Base-by-base conservation (phyloP, 2,329 filamentous ascomycete genomes). In the Biscogniauxia marginata region DNA sequence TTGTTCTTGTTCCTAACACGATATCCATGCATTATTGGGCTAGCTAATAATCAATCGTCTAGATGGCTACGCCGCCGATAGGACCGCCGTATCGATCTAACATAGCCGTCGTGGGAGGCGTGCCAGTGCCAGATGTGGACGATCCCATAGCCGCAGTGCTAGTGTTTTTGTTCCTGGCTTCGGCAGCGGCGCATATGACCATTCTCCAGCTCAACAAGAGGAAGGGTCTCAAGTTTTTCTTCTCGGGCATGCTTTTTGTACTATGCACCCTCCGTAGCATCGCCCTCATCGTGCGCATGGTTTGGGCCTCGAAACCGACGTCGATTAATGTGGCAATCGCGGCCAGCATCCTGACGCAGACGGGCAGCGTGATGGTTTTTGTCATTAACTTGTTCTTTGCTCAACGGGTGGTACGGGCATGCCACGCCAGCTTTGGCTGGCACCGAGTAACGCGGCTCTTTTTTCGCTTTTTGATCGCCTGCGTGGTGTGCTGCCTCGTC, bases 331-430 rank as follows among this genome's bases (percentile, higher is more conserved):
- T 84, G 54, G 77, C 75, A 65, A 80, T 85, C 57, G 84, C 87
- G 7, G 84, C 89, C 3, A 79, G 79, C 61, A 82, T 95, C 67
- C 86, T 95, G 65, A 83, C 90, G 55, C 84, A 86, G 46, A 86
- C 88, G 0, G 91, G 90, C 45, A 85, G 92, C 16, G 70, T 96
- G 30, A 72, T 96, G 7, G 76, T 96, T 22, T 93, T 90, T 72
- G 74, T 93, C 65, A 76, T 91, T 72, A 95, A 96, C 74, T 74
- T 96, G 45, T 75, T 95, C 66, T 90, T 93, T 68, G 75, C 87
- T 0, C 89, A 91, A 72, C 85, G 91, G 47, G 79, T 96, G 22
- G 72, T 95, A 18, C 83, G 91, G 53, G 88, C 88, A 4, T 83
- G 84, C 47, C 89, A 93, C 66, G 90, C 90, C 0, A 68, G 71